phyloP scores from a whole-genome alignment of 2,329 filamentous ascomycete species.

The Aureobasidium sp. region DNA sequence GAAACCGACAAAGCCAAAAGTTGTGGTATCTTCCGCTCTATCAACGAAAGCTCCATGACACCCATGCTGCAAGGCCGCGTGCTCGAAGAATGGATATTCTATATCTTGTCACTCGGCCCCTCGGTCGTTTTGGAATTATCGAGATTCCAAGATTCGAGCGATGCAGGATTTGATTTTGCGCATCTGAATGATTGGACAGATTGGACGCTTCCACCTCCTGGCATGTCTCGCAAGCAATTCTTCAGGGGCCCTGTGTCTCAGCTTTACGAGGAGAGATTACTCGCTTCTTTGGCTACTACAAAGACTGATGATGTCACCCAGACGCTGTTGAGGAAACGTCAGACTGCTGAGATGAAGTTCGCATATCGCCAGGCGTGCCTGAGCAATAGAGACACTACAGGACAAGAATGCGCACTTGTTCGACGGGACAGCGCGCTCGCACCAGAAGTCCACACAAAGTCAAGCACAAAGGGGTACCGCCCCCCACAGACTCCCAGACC shows the following conservation, averaged over 20 bases:
- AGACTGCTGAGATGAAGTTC: slow-evolving; percentile 1
- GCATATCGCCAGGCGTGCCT: not conserved
- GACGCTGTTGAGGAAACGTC: not conserved
- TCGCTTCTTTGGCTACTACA: slow-evolving; percentile 21
- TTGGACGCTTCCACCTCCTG: slow-evolving; percentile 45
- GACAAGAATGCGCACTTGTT: not conserved
- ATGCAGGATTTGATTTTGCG: slow-evolving; percentile 47
- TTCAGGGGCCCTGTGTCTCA: slow-evolving; percentile 55
- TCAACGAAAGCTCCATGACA: slow-evolving; percentile 41
- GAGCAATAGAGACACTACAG: not conserved
- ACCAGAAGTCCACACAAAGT: not conserved
- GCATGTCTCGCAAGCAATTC: slow-evolving; percentile 48
- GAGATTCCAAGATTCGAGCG: slow-evolving; percentile 31
- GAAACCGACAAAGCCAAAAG: slow-evolving; percentile 48
- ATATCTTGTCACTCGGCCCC: slow-evolving; percentile 54
- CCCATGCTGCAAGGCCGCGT: slow-evolving; percentile 46
- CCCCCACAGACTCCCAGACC: not conserved
- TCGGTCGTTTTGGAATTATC: slow-evolving; percentile 49
- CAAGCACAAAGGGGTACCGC: not conserved
- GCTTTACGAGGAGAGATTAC: slow-evolving; percentile 50
- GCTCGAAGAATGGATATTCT: slow-evolving; percentile 56
- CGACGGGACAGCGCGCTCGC: slow-evolving; percentile 3
- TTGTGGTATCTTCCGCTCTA: slow-evolving; percentile 49
- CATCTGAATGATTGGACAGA: slow-evolving; percentile 48
- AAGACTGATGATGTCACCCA: not conserved